Evolutionary conservation across 768 basidiomycete genomes (phyloP).

Genomic region (Wakefieldia striispora): DNA sequence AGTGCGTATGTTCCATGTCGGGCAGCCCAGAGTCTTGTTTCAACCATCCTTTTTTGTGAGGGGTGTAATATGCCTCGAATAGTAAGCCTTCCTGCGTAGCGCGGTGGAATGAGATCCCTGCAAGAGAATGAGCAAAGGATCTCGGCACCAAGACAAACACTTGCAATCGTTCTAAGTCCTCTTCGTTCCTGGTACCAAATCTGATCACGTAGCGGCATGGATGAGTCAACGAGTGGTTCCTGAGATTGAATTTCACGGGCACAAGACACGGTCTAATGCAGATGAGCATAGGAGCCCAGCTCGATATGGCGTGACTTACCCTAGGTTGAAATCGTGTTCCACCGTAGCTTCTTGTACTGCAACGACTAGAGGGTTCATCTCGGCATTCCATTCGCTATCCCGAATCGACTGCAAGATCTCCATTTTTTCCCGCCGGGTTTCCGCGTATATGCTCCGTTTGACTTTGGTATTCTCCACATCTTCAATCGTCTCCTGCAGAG

Average conservation of each 20-base stretch:
- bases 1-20: slow-evolving; percentile 65
- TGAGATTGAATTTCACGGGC: slow-evolving; percentile 54
- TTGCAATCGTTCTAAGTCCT: slow-evolving; percentile 21
- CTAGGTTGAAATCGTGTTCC: slow-evolving; percentile 63
- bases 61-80: slow-evolving; percentile 61
- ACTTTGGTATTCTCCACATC: slow-evolving; percentile 60
- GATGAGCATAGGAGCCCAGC: slow-evolving; percentile 2
- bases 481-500: slow-evolving; percentile 59
- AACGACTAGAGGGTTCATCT: slow-evolving; percentile 72
- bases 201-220: slow-evolving; percentile 56
- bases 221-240: slow-evolving; percentile 71
- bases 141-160: slow-evolving; percentile 3
- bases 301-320: slow-evolving; percentile 47
- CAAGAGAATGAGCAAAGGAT: slow-evolving; percentile 7
- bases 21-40: slow-evolving; percentile 55
- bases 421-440: slow-evolving; percentile 73
- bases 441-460: slow-evolving; percentile 87
- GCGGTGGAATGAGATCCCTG: slow-evolving; percentile 48
- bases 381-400: slow-evolving; percentile 71
- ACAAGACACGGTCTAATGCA: slow-evolving; percentile 51
- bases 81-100: slow-evolving; percentile 65
- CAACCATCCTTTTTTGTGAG: slow-evolving; percentile 40
- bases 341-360: slow-evolving; percentile 44
- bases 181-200: slow-evolving; percentile 33
- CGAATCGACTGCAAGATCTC: slow-evolving; percentile 67